Base-by-base conservation (phyloP, 1,284 basidiomycete genomes). In the Abortiporus biennis region DNA sequence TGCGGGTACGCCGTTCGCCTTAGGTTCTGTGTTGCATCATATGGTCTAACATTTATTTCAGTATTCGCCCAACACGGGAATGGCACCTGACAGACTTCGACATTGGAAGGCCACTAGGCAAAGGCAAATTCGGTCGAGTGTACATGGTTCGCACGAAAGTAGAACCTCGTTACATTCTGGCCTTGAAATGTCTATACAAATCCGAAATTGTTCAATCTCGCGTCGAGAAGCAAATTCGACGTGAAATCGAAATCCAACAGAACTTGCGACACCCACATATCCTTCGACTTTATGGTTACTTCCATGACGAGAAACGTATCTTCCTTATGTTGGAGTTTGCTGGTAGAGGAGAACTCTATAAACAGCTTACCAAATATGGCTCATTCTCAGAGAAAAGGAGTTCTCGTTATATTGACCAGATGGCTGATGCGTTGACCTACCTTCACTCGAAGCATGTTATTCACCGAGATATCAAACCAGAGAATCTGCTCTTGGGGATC, bases 201-300 rank as follows among this genome's bases (percentile, higher is more conserved):
- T 86, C 88, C 41, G 95, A 99, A 66, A 85, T 98, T 54, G 78
- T 97, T 43, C 76, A 87, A 54, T 82, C 81, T 46, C 80, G 81
- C 53, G 88, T 92, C 39, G 91, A 96, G 69, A 92, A 90, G 56
- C 95, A 99, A 63, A 87, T 96, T 40, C 77, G 96, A 33, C 78
- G 96, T 40, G 96, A 99, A 66, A 98, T 99, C 54, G 96, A 99
- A 65, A 99, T 99, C 50, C 96, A 99, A 59, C 91, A 93, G 65
- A 95, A 99, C 66, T 75, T 98, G 35, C 80, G 95, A 39, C 96
- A 99, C 62, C 96, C 96, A 0, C 86, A 99, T 61, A 85, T 99
- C 47, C 71, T 99, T 6, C 81, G 95, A 6, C 72, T 98, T 15
- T 94, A 96, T 53, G 94, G 94, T 27, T 98, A 94, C 72, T 98